A percentile compares a stretch with the other conserved stretches of the same genome.
phyloP scores from a whole-genome alignment of 768 basidiomycete genomes.

The Grammothele lineata region DNA sequence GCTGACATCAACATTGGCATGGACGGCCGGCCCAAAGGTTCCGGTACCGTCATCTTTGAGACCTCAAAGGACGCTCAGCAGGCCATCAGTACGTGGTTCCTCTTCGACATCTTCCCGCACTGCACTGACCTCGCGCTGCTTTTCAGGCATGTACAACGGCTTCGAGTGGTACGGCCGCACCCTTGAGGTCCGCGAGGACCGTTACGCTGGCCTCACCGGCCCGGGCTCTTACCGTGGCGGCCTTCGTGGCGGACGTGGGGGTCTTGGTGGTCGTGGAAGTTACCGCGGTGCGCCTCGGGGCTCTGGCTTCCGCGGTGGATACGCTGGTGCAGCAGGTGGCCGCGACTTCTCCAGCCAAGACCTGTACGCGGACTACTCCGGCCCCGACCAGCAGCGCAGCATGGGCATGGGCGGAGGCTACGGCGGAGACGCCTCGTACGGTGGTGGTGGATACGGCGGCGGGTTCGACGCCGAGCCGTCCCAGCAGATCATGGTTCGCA shows the following conservation, averaged over 20 bases:
- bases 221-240: slow-evolving; percentile 54
- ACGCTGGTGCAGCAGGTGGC: slow-evolving; percentile 31
- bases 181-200: slow-evolving; percentile 96
- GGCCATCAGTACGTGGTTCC: slow-evolving; percentile 70
- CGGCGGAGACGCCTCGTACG: slow-evolving; percentile 27
- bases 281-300: slow-evolving; percentile 49
- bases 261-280: slow-evolving; percentile 45
- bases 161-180: slow-evolving; percentile 96
- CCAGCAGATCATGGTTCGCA: slow-evolving; percentile 97
- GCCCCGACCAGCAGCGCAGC: slow-evolving; percentile 64
- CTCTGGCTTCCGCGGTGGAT: slow-evolving; percentile 56
- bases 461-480: slow-evolving; percentile 72
- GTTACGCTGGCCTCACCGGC: slow-evolving; percentile 82
- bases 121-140: neutral
- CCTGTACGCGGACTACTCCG: slow-evolving; percentile 89
- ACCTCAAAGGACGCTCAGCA: slow-evolving; percentile 86
- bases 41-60: slow-evolving; percentile 96
- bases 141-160: slow-evolving; percentile 84
- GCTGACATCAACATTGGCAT: slow-evolving; percentile 94
- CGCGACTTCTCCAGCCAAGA: slow-evolving; percentile 85
- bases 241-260: slow-evolving; percentile 44
- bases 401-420: slow-evolving; percentile 34
- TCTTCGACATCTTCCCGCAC: neutral
- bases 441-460: slow-evolving; percentile 36
- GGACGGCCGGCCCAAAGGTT: slow-evolving; percentile 92